Evolutionary conservation across 163 green algal species (phyloP).

Genomic region (Trebouxiophyceae sp.): DNA sequence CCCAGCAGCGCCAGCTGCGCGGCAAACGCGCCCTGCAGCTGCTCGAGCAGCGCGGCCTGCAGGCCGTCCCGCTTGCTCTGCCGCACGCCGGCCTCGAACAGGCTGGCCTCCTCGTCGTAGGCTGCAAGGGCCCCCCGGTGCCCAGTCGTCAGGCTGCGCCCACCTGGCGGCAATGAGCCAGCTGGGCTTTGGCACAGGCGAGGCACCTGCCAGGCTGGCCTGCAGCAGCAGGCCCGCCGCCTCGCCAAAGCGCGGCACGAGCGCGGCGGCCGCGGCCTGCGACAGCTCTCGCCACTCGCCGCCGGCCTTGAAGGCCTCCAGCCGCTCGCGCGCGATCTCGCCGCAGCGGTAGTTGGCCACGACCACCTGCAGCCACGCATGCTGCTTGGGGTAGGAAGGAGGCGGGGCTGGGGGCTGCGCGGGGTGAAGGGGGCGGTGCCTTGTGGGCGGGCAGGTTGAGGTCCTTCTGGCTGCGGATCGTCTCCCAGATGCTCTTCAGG

Average conservation of each 20-base stretch:
- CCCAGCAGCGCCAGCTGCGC: constrained; percentile 36
- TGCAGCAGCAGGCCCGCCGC: constrained; percentile 45
- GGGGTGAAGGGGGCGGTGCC: too few relatives aligned
- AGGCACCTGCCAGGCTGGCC: constrained; percentile 56
- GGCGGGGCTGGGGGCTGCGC: too few relatives aligned
- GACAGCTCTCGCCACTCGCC: constrained; percentile 54
- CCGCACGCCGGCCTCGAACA: constrained; percentile 81
- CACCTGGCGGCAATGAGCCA: not conserved
- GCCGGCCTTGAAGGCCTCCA: constrained; percentile 48
- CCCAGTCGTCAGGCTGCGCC: too few relatives aligned
- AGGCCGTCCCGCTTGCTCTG: constrained; percentile 63
- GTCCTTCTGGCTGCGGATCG: constrained; percentile 88
- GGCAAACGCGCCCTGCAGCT: constrained; percentile 34
- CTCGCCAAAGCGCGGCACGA: constrained; percentile 64
- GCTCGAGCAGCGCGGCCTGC: constrained; percentile 15
- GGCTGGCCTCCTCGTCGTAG: constrained; percentile 88
- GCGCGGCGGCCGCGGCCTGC: constrained; percentile 19
- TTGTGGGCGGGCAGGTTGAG: constrained; percentile 96
- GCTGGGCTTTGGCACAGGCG: not conserved
- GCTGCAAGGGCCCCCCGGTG: too few relatives aligned
- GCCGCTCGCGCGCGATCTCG: constrained; percentile 74
- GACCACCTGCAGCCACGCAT: constrained; percentile 65
- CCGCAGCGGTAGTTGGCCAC: constrained; percentile 92
- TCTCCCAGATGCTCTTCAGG: constrained; percentile 79
- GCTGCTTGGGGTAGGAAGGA: too few relatives aligned